Base-by-base conservation (phyloP, 768 basidiomycete species). In the Mycena pura region DNA sequence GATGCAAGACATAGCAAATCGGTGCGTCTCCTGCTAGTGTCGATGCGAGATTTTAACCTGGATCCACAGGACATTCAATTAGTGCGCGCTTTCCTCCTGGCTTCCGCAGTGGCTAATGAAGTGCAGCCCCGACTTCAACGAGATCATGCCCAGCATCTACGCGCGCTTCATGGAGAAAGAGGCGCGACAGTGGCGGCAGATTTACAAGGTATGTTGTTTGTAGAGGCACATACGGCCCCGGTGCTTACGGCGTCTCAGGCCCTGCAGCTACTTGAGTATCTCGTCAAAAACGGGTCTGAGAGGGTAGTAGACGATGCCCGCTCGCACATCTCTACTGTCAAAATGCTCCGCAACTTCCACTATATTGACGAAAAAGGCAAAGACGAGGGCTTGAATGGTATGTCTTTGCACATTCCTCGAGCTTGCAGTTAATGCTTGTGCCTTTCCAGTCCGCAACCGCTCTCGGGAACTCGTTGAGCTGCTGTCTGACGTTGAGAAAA, bases 331-430 rank as follows among this genome's bases (percentile, higher is more conserved):
- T 91, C 94, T 25, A 96, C 96, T 19, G 84, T 99, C 68, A 99
- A 99, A 79, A 98, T 99, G 93, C 85, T 99, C 11, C 81, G 95
- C 57, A 97, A 90, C 70, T 99, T 99, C 78, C 96, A 99, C 72
- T 98, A 98, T 74, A 93, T 98, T 56, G 97, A 99, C 66, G 96
- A 99, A 64, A 96, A 96, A 78, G 95, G 94, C 47, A 99, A 99
- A 74, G 97, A 99, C 70, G 94, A 99, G 75, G 97, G 97, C 6
- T 84, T 97, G 68, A 99, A 99, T 69, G 95, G 96, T 95, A 63
- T 62, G 17, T 29, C 17, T 14, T 8, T 29, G 24, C 9, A 17
- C 43, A 11, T 32, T 43, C 15, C 17, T 9, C n/a, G 19, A 19
- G 13, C 9, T 15, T 31, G 9, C 29, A 28, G 27, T 21, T 5